These are phyloP conservation scores for Punctularia strigosozonata DNA, from an alignment of 768 basidiomycete species.

Conservation along the genomic window DNA sequence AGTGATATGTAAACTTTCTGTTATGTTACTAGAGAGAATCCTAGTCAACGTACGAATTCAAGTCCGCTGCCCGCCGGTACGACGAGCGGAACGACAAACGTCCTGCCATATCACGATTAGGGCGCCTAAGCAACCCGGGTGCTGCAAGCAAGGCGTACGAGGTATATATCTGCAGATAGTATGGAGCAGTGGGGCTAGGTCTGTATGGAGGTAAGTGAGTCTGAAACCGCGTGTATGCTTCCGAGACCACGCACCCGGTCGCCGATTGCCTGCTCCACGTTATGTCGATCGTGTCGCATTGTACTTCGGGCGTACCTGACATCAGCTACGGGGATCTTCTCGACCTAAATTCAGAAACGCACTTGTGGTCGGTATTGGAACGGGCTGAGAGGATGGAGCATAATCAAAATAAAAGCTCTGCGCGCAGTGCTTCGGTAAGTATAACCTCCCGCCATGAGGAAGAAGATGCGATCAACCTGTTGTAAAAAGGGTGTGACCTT, in stretches of 20 bases:
- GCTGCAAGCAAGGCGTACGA: slow-evolving; percentile 28
- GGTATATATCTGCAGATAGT: slow-evolving; percentile 48
- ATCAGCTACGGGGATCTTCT: not conserved
- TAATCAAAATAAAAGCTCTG: slow-evolving; percentile 22
- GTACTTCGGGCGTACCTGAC: slow-evolving; percentile 11
- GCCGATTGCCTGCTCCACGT: slow-evolving; percentile 15
- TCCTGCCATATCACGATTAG: slow-evolving; percentile 17
- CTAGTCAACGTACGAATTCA: slow-evolving; percentile 29
- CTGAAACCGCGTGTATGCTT: not conserved
- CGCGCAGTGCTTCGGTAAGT: not conserved
- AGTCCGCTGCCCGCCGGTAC: slow-evolving; percentile 34
- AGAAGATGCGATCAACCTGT: slow-evolving; percentile 11
- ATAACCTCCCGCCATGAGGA: slow-evolving; percentile 20
- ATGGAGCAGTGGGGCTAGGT: slow-evolving; percentile 43
- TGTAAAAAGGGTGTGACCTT: slow-evolving; percentile 5
- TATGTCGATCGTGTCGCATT: slow-evolving; percentile 21
- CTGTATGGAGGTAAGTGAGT: slow-evolving; percentile 18
- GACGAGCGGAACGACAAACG: slow-evolving; percentile 38
- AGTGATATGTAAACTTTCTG: not conserved
- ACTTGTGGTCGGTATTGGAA: slow-evolving; percentile 22
- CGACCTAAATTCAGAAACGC: slow-evolving; percentile 1
- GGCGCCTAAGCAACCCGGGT: not conserved
- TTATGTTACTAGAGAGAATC: not conserved
- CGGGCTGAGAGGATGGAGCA: slow-evolving; percentile 14
- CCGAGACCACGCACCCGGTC: slow-evolving; percentile 13